A percentile compares a stretch with the other conserved stretches of the same genome.
Evolutionary conservation across 331 rosid species (phyloP).

Genomic region (Acacia concinna): DNA sequence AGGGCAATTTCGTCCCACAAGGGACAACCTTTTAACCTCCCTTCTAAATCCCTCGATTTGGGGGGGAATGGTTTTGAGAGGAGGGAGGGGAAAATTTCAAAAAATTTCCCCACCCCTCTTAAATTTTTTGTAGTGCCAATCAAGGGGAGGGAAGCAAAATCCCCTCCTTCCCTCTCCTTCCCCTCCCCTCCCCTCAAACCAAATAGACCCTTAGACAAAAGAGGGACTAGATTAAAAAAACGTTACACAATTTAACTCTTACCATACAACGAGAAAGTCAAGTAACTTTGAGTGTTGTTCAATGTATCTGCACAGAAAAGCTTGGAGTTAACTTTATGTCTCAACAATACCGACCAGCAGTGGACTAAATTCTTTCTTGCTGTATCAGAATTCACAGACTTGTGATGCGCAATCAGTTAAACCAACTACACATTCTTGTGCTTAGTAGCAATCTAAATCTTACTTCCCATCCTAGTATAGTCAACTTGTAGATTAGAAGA

Average conservation of each 20-base stretch:
- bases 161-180: too few species aligned
- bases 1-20: too few species aligned
- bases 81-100: too few species aligned
- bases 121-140: too few species aligned
- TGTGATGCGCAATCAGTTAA: conserved; percentile 34
- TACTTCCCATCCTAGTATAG: conserved; percentile 95
- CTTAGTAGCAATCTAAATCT: conserved; percentile 42
- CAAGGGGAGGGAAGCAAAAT: too few species aligned
- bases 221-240: conserved; percentile 1
- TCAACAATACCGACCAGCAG: conserved; percentile 88
- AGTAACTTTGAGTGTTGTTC: conserved; percentile 72
- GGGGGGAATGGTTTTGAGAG: too few species aligned
- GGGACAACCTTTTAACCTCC: too few species aligned
- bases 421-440: conserved; percentile 16
- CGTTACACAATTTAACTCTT: conserved; percentile 38
- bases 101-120: too few species aligned
- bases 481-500: conserved; percentile 76
- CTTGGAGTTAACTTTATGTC: conserved; percentile 67
- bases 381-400: conserved; percentile 46
- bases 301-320: conserved; percentile 68
- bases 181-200: too few species aligned
- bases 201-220: neutral
- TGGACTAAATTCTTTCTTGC: conserved; percentile 90
- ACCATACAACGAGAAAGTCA: conserved; percentile 91
- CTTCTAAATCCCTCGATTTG: too few species aligned